Evolutionary conservation across 495 filamentous ascomycete species (phyloP).

Genomic region (Aspergillus sclerotiicarbonarius): DNA sequence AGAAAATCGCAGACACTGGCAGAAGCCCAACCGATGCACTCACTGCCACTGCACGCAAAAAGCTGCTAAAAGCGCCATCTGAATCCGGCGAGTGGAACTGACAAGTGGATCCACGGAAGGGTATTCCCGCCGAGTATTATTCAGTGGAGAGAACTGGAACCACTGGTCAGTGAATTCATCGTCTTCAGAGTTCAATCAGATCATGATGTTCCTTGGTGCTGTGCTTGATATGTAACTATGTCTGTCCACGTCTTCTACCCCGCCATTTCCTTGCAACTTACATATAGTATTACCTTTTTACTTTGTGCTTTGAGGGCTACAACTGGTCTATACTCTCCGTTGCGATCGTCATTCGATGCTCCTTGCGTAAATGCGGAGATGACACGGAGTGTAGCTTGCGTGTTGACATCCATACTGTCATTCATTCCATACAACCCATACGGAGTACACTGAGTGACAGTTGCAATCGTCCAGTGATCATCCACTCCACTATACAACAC

Average conservation of each 20-base stretch:
- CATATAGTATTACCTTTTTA: too few species aligned
- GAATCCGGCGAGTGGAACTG: conserved; percentile 1
- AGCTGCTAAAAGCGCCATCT: not conserved
- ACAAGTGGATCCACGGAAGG: conserved; percentile 18
- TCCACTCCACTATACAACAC: too few species aligned
- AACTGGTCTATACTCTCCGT: not conserved
- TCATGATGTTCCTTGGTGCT: not conserved
- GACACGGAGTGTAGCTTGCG: conserved; percentile 11
- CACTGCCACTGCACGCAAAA: too few species aligned
- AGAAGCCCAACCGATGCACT: not conserved
- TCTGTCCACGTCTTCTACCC: too few species aligned
- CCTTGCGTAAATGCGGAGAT: conserved; percentile 20
- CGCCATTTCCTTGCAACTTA: too few species aligned
- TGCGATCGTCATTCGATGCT: conserved; percentile 9
- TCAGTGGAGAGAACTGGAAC: conserved; percentile 3
- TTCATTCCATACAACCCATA: too few species aligned
- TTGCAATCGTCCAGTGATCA: too few species aligned
- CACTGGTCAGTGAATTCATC: not conserved
- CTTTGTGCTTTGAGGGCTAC: too few species aligned
- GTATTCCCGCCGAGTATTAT: conserved; percentile 10
- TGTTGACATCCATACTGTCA: too few species aligned
- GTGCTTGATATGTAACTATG: too few species aligned
- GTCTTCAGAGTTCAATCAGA: not conserved
- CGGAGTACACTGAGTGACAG: too few species aligned
- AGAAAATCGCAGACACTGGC: not conserved